Evolutionary conservation across 805 yeast species (phyloP).

Genomic region (Dipodascopsis tothii): DNA sequence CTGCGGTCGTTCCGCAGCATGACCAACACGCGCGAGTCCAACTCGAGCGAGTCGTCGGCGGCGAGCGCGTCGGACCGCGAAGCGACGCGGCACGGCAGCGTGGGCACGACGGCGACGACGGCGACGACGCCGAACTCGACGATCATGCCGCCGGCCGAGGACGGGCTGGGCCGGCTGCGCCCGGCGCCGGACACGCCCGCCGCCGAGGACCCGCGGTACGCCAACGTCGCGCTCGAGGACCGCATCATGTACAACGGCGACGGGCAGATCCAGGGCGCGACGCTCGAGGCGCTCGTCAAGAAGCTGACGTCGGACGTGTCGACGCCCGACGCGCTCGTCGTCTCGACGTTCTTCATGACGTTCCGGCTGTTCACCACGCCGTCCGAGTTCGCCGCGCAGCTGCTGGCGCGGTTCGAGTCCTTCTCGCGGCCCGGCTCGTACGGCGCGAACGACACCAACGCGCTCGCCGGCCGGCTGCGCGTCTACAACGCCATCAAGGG

Average conservation of each 20-base stretch:
- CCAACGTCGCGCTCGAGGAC: constrained; percentile 11
- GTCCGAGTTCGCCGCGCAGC: constrained; percentile 48
- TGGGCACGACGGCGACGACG: neutral
- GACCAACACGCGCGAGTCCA: neutral
- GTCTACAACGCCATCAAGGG: constrained; percentile 62
- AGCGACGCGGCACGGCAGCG: no score
- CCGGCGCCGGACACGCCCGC: neutral
- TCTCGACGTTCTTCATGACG: constrained; percentile 62
- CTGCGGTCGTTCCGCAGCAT: neutral
- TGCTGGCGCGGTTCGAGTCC: constrained; percentile 55
- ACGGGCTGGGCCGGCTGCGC: neutral
- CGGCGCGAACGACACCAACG: constrained; percentile 19
- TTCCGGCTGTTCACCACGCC: constrained; percentile 69
- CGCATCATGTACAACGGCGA: constrained; percentile 47
- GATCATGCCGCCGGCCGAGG: neutral
- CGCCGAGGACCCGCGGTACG: neutral
- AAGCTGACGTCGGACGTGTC: constrained; percentile 70
- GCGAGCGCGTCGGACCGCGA: neutral
- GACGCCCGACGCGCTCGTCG: constrained; percentile 49
- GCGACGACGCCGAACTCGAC: neutral
- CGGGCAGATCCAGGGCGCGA: constrained; percentile 76
- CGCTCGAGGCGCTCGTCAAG: constrained; percentile 67
- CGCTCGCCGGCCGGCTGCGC: constrained; percentile 16
- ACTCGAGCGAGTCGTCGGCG: neutral
- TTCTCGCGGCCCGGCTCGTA: no score